Evolutionary conservation across 2,329 filamentous ascomycete species (phyloP).

Genomic region (Alternaria postmessia): DNA sequence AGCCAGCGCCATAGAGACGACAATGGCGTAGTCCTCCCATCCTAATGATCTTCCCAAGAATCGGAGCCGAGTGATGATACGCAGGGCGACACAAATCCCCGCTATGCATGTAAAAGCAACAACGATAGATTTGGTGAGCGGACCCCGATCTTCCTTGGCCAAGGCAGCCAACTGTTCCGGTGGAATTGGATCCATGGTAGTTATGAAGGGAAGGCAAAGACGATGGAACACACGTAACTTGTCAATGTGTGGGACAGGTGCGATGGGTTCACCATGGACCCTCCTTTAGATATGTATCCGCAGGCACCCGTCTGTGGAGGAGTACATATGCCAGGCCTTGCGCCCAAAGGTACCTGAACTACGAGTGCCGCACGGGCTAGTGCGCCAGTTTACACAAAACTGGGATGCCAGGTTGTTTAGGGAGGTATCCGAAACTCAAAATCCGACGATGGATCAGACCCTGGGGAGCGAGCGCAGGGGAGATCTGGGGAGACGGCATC

Average conservation of each 20-base stretch:
- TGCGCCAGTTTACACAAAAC: neutral
- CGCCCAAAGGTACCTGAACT: neutral
- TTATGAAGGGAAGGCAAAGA: neutral
- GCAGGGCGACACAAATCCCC: constrained; percentile 29
- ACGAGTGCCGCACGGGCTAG: neutral
- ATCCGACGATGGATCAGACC: constrained; percentile 5
- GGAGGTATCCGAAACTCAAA: constrained; percentile 11
- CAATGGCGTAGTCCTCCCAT: constrained; percentile 36
- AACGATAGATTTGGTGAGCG: constrained; percentile 24
- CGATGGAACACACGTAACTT: constrained; percentile 5
- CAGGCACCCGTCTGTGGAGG: neutral
- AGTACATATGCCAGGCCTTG: constrained; percentile 3
- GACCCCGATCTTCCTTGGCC: constrained; percentile 27
- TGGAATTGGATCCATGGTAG: constrained; percentile 23
- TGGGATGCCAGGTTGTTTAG: neutral
- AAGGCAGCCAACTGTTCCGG: constrained; percentile 28
- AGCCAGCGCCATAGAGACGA: constrained; percentile 26
- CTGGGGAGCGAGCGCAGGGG: neutral
- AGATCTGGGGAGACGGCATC: constrained; percentile 1
- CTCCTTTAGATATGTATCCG: constrained; percentile 3
- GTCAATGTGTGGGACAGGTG: neutral
- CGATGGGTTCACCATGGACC: neutral
- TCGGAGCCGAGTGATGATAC: constrained; percentile 31
- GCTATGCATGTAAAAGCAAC: constrained; percentile 31
- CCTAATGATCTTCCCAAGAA: constrained; percentile 21